A percentile compares a stretch with the other conserved stretches of the same genome.
Evolutionary conservation across 306 rosid species (phyloP).

Genomic region (Vigna angularis): DNA sequence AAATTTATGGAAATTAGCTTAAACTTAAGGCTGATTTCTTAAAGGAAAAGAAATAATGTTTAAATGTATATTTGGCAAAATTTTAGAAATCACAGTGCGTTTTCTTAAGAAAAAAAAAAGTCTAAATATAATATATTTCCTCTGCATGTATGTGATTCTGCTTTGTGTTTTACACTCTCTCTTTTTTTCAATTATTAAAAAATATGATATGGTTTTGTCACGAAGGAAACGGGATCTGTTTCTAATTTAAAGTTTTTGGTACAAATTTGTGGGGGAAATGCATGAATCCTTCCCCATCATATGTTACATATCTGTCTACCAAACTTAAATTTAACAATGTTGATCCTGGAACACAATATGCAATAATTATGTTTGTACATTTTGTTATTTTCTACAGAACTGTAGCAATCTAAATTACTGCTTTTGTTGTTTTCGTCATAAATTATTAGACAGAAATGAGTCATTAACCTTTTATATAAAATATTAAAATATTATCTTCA

Average conservation of each 20-base stretch:
- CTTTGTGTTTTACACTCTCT: background rate
- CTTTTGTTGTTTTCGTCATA: too few relatives aligned
- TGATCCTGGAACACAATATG: constrained; percentile 26
- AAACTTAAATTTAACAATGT: background rate
- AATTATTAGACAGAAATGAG: too few relatives aligned
- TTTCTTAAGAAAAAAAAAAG: too few relatives aligned
- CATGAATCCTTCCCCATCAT: constrained; percentile 40
- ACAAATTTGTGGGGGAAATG: constrained; percentile 22
- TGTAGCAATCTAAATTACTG: too few relatives aligned
- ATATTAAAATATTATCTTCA: too few relatives aligned
- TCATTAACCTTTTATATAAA: too few relatives aligned
- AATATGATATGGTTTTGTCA: constrained; percentile 13
- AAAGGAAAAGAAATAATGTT: too few relatives aligned
- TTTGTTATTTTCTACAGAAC: constrained; percentile 18
- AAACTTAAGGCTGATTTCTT: too few relatives aligned
- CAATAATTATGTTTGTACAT: constrained; percentile 21
- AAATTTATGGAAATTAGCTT: too few relatives aligned
- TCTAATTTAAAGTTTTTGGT: constrained; percentile 4
- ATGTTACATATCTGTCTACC: constrained; percentile 1
- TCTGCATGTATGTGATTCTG: constrained; percentile 15
- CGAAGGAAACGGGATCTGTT: constrained; percentile 3
- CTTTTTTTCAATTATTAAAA: constrained; percentile 26
- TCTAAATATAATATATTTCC: background rate
- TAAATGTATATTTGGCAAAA: too few relatives aligned
- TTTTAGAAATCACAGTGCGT: too few relatives aligned